phyloP scores from a whole-genome alignment of 805 yeast species.

The Tetrapisispora iriomotensis region DNA sequence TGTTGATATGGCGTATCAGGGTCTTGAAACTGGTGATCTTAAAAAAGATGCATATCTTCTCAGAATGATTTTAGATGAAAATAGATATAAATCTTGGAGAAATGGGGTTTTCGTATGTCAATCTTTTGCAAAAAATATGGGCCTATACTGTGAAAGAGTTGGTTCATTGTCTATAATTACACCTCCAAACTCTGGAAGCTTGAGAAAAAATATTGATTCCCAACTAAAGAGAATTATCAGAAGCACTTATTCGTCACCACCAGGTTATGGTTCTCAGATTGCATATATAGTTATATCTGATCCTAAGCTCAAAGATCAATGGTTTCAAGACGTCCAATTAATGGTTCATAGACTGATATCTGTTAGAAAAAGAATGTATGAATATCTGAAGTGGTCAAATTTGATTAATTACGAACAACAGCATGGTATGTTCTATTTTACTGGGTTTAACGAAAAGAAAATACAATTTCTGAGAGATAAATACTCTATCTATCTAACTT shows the following conservation, averaged over 20 bases:
- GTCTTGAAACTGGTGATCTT: conserved; percentile 80
- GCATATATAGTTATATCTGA: conserved; percentile 67
- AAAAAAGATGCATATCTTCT: conserved; percentile 57
- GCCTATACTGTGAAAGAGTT: conserved; percentile 89
- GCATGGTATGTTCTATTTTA: conserved; percentile 94
- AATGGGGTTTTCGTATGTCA: conserved; percentile 62
- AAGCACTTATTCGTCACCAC: conserved; percentile 87
- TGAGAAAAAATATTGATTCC: conserved; percentile 52
- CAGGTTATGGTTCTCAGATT: conserved; percentile 85
- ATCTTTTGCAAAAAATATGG: conserved; percentile 91
- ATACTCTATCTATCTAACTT: conserved; percentile 73
- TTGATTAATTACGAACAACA: conserved; percentile 49
- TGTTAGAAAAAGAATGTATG: conserved; percentile 58
- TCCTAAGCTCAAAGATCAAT: conserved; percentile 49
- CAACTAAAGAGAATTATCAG: conserved; percentile 78
- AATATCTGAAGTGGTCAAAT: conserved; percentile 73
- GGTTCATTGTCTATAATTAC: conserved; percentile 62
- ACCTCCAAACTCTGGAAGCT: conserved; percentile 35
- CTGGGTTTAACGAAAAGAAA: conserved; percentile 67
- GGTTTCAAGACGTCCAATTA: conserved; percentile 70
- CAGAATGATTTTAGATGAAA: conserved; percentile 26
- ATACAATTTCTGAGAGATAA: conserved; percentile 60
- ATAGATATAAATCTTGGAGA: conserved; percentile 26
- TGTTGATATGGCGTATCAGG: conserved; percentile 93
- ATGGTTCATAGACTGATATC: conserved; percentile 73